These are phyloP conservation scores for Elaeis guineensis DNA, from an alignment of 176 grass and related monocot genomes.

Conservation along the genomic window DNA sequence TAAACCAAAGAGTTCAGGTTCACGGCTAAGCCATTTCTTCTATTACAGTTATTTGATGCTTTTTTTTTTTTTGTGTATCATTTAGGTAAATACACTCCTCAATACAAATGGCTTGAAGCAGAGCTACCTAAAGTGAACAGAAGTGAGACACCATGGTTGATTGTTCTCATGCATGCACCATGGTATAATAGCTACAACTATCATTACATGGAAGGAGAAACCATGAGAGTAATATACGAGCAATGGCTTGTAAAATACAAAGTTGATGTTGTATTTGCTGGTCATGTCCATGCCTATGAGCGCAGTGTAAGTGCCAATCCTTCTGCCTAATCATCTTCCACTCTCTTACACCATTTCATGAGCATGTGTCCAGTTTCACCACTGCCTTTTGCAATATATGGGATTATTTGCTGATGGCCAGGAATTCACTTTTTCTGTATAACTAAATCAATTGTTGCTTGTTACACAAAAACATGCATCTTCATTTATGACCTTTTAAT, in stretches of 20 bases:
- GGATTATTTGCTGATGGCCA: no score
- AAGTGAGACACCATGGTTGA: constrained; percentile 86
- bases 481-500: no score
- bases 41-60: neutral
- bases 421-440: no score
- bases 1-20: no score
- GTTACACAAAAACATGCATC: no score
- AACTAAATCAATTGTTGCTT: no score
- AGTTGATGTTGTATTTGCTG: constrained; percentile 75
- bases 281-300: constrained; percentile 92
- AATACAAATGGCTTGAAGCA: constrained; percentile 82
- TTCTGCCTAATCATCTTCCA: no score
- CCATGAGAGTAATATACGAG: constrained; percentile 90
- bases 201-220: constrained; percentile 94
- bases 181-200: constrained; percentile 99
- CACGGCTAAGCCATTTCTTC: neutral
- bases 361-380: no score
- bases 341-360: no score
- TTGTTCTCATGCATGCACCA: constrained; percentile 80
- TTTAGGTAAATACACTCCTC: constrained; percentile 76
- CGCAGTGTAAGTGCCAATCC: constrained; percentile 43
- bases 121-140: constrained; percentile 87
- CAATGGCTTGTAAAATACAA: constrained; percentile 85
- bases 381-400: no score
- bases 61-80: neutral